These are phyloP conservation scores for Apiospora phragmitis DNA, from an alignment of 2,329 filamentous ascomycete species.

Conservation along the genomic window DNA sequence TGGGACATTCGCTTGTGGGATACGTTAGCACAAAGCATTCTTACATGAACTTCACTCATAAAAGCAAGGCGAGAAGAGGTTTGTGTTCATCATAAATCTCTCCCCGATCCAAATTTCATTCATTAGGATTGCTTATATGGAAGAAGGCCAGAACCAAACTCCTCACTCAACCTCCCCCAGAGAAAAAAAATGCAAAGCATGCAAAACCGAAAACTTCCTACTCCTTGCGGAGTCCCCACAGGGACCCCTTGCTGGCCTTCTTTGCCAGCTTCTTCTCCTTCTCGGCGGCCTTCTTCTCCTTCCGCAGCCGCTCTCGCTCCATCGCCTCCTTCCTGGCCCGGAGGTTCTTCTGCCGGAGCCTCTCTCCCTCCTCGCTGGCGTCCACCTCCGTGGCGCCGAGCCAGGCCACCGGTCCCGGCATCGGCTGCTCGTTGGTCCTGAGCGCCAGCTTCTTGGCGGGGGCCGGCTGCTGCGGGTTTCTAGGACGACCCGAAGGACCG, in stretches of 20 bases:
- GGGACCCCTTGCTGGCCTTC: constrained; percentile 1
- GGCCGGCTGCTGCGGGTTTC: background rate
- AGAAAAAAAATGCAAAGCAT: background rate
- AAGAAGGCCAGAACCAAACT: background rate
- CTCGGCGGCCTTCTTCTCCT: background rate
- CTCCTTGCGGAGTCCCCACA: background rate
- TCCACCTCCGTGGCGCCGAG: background rate
- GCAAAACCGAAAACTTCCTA: background rate
- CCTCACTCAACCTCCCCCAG: background rate
- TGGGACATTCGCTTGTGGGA: no score
- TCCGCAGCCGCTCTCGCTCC: background rate
- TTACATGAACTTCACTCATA: background rate
- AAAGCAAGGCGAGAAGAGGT: background rate
- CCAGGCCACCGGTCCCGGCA: background rate
- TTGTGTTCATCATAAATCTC: background rate
- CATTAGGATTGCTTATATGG: background rate
- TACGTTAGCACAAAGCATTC: no score
- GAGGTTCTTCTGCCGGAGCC: background rate
- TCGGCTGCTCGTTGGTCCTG: background rate
- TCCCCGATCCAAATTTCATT: background rate
- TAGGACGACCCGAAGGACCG: background rate
- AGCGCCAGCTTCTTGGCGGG: background rate
- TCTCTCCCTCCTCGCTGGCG: background rate
- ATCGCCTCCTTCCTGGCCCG: background rate
- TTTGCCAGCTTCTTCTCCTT: background rate